Evolutionary conservation across 2,329 filamentous ascomycete species (phyloP), one percentile per base, ranked within the genome.

Genomic region (Cladosporium phlei): DNA sequence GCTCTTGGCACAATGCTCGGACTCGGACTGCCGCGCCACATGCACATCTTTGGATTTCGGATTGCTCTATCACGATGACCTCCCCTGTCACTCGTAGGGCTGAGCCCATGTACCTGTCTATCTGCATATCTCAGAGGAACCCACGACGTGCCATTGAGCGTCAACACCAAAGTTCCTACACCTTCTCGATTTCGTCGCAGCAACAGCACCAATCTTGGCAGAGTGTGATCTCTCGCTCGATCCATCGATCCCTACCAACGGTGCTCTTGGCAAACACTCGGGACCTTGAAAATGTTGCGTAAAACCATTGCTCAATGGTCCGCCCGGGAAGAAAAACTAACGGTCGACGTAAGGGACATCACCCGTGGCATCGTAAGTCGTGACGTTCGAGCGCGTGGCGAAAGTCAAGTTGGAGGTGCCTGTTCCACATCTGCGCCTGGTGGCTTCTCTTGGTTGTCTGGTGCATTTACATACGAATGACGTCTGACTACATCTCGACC

Each of bases 241-340:
- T 37, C 42, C 42, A 34, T 35, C 42, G 30, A 45, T 28, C 16
- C n/a, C 37, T 32, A 28, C 35, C 40, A 14, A 20, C 27, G 11
- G 25, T 35, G 25, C 42, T 45, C 42, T 45, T 45, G 42, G 42
- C 42, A 45, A 17, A 6, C 14, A 10, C 32, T 10, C 16, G 32
- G 20, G 17, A 21, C 19, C 22, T 27, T 24, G 24, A 45, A 45
- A 35, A 37, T 37, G 16, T 45, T 45, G 24, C 42, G 42, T 45
- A 45, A 35, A 35, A 17, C 14, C 32, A 17, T 37, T 37, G 32
- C 42, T 38, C 30, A 30, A 17, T 29, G 32, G 16, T 10, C 42
- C 32, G 24, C 14, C 16, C 11, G 11, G 16, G 24, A 16, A 14
- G 24, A 16, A 17, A 20, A 20, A n/a, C 17, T 21, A 22, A 21